Base-by-base conservation (phyloP, 257 asterid genomes). In the Gentiana straminea region DNA sequence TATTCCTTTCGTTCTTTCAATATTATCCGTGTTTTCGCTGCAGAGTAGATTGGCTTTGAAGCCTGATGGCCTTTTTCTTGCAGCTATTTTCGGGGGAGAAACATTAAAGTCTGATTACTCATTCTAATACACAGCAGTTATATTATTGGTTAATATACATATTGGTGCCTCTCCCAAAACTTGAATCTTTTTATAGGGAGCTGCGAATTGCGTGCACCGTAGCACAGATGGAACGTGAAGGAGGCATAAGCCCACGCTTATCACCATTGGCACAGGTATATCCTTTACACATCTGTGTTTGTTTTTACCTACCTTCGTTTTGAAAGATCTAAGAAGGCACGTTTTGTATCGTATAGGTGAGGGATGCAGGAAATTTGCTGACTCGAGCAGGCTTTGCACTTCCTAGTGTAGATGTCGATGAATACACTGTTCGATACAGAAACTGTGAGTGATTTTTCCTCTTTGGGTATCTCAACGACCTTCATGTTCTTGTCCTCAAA, bases 181-280 rank as follows among this genome's bases (percentile, higher is more conserved):
- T 60, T 52, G 51, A 55, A n/a, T 51, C 39, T 54, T 53, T 32
- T 54, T 35, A 36, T 62, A 91, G 98, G 72, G 98, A 91, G 75
- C 80, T 91, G 73, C 81, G 96, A 74, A 85, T 91, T 39, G 92
- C 98, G 35, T 87, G 98, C 75, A 91, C 98, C 24, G 71, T 84
- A 50, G 95, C 97, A 59, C 97, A 84, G 71, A 83, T 91, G 94
- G 98, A 91, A 68, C 89, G 97, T 55, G 97, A 90, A 74, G 96
- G 96, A 67, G 96, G 97, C 71, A 81, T 91, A 70, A 83, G 94
- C 74, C 97, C 98, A 33, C 85, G 94, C 58, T 53, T 91, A 64
- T 91, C 98, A 59, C 98, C 98, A 57, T 72, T 91, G 78, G 98
- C 98, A 10, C 95, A 91, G 81, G 98, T 91, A 73, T 44, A 15